Conservation (phyloP, 1,284 basidiomycete genomes). For the Peniophora sp. region DNA sequence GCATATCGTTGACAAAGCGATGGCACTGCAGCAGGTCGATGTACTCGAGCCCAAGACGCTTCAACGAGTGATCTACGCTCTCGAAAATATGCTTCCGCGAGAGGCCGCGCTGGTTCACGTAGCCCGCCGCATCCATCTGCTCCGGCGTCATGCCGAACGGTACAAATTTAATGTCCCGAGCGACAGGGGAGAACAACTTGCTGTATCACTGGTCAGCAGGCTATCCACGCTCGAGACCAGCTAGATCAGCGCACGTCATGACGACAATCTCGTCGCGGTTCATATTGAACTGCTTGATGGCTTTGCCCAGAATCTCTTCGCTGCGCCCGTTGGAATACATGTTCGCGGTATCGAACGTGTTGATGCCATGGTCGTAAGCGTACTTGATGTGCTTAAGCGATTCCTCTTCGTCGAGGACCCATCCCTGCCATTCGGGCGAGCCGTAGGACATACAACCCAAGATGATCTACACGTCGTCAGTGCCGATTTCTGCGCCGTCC, state of each 20-base stretch:
- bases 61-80: conserved; percentile 23
- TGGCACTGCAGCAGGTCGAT: conserved; percentile 27
- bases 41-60: conserved; percentile 25
- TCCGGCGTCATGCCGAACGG: neutral
- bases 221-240: neutral
- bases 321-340: conserved; percentile 68
- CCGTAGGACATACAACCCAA: conserved; percentile 39
- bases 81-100: conserved; percentile 28
- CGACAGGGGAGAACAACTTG: too few relatives aligned
- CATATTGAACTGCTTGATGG: conserved; percentile 64
- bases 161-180: too few relatives aligned
- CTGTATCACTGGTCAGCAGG: too few relatives aligned
- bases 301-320: conserved; percentile 72
- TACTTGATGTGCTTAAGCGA: conserved; percentile 28
- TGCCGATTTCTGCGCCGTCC: too few relatives aligned
- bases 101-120: conserved; percentile 29
- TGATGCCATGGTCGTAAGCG: conserved; percentile 43
- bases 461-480: conserved; percentile 18
- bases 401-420: conserved; percentile 35
- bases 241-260: conserved; percentile 35
- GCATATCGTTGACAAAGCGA: neutral
- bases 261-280: conserved; percentile 73
- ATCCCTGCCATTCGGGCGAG: conserved; percentile 23
- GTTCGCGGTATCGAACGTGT: conserved; percentile 64
- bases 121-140: conserved; percentile 6